Evolutionary conservation across 129 eudicot genomes (phyloP), one percentile per base, ranked within the genome.

Genomic region (Pulicaria dysenterica): DNA sequence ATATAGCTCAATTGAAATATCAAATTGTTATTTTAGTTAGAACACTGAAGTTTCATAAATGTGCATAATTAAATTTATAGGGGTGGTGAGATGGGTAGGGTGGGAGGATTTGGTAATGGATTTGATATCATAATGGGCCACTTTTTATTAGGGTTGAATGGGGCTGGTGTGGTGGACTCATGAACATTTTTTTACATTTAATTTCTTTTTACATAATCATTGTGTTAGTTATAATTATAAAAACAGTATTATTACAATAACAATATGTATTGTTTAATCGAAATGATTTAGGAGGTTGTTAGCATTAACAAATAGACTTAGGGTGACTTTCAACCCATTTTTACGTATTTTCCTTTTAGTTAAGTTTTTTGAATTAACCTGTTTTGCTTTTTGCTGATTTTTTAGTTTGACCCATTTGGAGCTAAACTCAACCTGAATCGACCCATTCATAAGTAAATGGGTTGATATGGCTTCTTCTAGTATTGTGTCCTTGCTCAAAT

Each of bases 21-120:
- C 36, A 4, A 42, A 16, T 75, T 75, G 46, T 75, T 62, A 39
- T 73, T 62, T 47, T 47, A 48, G 50, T 63, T 49, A 15, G 47
- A 73, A 36, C 4, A 31, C 19, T 74, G 72, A 51, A 74, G 69
- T 43, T 72, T 34, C 1, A 3, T 5, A 48, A 31, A 48, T 49
- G 5, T 67, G 58, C 58, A 67, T 0, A 45, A 13, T 8, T n/a
- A 2, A 24, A 24, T 24, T 24, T 24, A 24, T 24, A 24, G 31
- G 31, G 31, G 31, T 24, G 31, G 31, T 2, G 7, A 58, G 64
- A 34, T 58, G 7, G 15, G 42, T 17, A 11, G 12, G 59, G 37
- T 54, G 11, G 10, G 59, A 5, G 38, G 44, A 24, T 13, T 36
- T 34, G 73, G 73, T 31, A 47, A 47, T 46, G 3, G 55, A 36